Evolutionary conservation across 768 basidiomycete species (phyloP).

Genomic region (Hydnum rufescens): DNA sequence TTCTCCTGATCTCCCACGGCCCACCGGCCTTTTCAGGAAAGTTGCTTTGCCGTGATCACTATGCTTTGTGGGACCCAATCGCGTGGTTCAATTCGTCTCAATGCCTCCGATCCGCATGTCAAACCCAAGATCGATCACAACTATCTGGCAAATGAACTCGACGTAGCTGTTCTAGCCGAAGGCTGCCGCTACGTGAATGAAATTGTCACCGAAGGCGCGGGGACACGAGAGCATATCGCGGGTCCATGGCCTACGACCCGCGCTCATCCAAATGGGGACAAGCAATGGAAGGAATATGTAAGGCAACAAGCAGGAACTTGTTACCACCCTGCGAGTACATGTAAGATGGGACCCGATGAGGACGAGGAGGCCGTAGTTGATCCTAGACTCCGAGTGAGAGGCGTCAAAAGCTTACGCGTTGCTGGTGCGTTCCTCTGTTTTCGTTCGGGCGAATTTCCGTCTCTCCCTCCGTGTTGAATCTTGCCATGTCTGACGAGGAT

Average conservation of each 20-base stretch:
- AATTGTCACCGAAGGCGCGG: conserved; percentile 1
- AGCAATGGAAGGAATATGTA: conserved; percentile 5
- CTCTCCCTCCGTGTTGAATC: too few relatives aligned
- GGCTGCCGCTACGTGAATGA: conserved; percentile 3
- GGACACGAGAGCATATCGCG: neutral
- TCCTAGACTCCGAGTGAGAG: conserved; percentile 3
- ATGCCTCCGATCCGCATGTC: conserved; percentile 4
- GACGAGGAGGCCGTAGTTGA: conserved; percentile 6
- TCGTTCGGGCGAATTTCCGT: too few relatives aligned
- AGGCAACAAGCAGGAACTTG: conserved; percentile 3
- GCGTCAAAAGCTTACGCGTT: conserved; percentile 3
- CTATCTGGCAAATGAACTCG: conserved; percentile 4
- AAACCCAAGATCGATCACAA: conserved; percentile 8
- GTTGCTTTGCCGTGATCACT: neutral
- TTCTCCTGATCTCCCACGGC: neutral
- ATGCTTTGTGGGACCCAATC: conserved; percentile 6
- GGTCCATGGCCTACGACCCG: neutral
- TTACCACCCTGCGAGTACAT: conserved; percentile 6
- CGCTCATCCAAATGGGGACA: neutral
- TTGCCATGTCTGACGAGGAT: too few relatives aligned
- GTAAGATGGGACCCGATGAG: conserved; percentile 5
- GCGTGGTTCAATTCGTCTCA: conserved; percentile 4
- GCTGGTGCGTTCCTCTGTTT: conserved; percentile 1
- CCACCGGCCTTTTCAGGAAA: too few relatives aligned
- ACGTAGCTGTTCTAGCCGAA: conserved; percentile 1